These are phyloP conservation scores for Gamsiella multidivaricata DNA, from an alignment of 192 early-diverging fungal species.

Conservation along the genomic window DNA sequence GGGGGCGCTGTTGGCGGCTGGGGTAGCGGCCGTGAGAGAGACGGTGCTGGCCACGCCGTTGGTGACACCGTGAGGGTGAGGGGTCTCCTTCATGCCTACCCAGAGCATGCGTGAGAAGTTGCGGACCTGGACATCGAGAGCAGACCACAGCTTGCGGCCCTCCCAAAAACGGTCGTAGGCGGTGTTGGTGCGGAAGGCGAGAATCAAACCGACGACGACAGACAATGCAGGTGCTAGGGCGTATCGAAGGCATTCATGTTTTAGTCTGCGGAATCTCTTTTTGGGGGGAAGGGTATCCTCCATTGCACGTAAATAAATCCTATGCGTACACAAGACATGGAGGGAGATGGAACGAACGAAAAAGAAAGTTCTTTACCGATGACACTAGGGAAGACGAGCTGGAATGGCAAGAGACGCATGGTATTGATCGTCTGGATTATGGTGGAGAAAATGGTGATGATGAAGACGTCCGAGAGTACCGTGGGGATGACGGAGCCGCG, in stretches of 20 bases:
- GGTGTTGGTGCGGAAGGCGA: constrained; percentile 55
- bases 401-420: background rate
- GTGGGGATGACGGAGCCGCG: constrained; percentile 47
- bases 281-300: too few species aligned
- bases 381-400: constrained; percentile 24
- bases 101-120: constrained; percentile 56
- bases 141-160: constrained; percentile 55
- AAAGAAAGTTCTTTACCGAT: constrained; percentile 33
- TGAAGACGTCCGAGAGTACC: constrained; percentile 28
- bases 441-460: constrained; percentile 27
- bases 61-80: background rate
- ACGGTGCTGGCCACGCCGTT: constrained; percentile 1
- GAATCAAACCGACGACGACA: constrained; percentile 51
- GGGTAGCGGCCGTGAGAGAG: constrained; percentile 20
- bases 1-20: background rate
- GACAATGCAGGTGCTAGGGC: constrained; percentile 45
- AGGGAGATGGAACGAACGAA: background rate
- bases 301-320: too few species aligned
- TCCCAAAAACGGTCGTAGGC: constrained; percentile 58
- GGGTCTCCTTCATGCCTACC: constrained; percentile 49
- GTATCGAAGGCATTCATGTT: background rate
- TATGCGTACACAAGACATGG: too few species aligned
- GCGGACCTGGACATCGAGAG: constrained; percentile 50
- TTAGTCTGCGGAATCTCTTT: too few species aligned
- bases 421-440: constrained; percentile 13